Evolutionary conservation across 1,139 yeast genomes (phyloP).

Genomic region (Geotrichum citri-aurantii): DNA sequence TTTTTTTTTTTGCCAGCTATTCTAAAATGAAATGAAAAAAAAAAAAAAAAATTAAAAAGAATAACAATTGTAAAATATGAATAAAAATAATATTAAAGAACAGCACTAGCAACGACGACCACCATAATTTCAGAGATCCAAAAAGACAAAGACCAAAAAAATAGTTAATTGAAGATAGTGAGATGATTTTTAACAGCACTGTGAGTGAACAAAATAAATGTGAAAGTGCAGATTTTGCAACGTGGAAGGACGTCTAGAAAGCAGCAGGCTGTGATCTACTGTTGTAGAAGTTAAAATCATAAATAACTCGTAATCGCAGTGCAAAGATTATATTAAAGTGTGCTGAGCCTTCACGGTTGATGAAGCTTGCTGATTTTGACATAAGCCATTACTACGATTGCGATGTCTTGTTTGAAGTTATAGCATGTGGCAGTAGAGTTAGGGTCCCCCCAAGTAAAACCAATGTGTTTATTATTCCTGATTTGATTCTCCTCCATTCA

Average conservation of each 20-base stretch:
- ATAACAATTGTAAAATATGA: too few relatives aligned
- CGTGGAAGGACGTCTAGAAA: background rate
- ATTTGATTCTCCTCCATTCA: too few relatives aligned
- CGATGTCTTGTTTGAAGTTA: background rate
- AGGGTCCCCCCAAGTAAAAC: too few relatives aligned
- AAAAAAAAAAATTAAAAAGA: too few relatives aligned
- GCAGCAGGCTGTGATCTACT: background rate
- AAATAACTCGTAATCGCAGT: background rate
- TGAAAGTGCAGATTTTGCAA: background rate
- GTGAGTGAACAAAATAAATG: background rate
- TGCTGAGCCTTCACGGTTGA: too few relatives aligned
- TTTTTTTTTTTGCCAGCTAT: background rate
- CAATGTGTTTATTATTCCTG: too few relatives aligned
- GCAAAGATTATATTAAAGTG: background rate
- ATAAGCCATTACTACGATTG: background rate
- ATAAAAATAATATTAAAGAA: background rate
- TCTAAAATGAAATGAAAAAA: too few relatives aligned
- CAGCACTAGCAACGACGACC: background rate
- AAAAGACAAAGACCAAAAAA: background rate
- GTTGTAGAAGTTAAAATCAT: too few relatives aligned
- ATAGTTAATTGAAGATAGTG: background rate
- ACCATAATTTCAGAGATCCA: background rate
- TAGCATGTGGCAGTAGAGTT: too few relatives aligned
- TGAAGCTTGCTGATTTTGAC: too few relatives aligned
- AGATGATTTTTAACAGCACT: background rate